Percentiles rank a stretch among this genome's conserved stretches.
These are phyloP conservation scores for Pelargonium australe DNA, from an alignment of 441 rosid genomes.

Conservation along the genomic window DNA sequence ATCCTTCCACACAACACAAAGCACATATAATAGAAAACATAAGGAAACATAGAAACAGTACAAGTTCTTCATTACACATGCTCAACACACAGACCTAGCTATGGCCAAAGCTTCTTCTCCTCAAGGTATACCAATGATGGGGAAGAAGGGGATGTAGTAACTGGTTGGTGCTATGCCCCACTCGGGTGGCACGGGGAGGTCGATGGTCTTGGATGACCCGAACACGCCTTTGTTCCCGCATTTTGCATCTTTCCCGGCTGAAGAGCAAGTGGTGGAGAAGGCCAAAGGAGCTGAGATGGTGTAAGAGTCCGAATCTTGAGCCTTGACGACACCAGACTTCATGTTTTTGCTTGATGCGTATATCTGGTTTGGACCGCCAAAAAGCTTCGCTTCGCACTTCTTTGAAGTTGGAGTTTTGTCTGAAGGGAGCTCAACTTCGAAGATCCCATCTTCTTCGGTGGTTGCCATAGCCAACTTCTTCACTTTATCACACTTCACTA, in stretches of 20 bases:
- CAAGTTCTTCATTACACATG: too few species aligned
- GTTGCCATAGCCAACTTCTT: conserved; percentile 37
- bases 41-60: too few species aligned
- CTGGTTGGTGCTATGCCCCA: conserved; percentile 93
- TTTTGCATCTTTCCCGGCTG: conserved; percentile 19
- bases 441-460: conserved; percentile 44
- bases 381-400: conserved; percentile 50
- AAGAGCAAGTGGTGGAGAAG: conserved; percentile 50
- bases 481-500: conserved; percentile 51
- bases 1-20: too few species aligned
- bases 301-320: conserved; percentile 25
- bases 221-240: conserved; percentile 16
- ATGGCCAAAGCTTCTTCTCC: neutral
- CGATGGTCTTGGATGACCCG: conserved; percentile 57
- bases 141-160: conserved; percentile 64
- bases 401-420: conserved; percentile 9
- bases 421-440: conserved; percentile 48
- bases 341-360: conserved; percentile 38
- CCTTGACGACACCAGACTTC: conserved; percentile 41
- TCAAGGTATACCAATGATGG: conserved; percentile 83
- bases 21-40: too few species aligned
- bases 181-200: conserved; percentile 70
- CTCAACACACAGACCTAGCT: too few species aligned
- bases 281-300: conserved; percentile 50
- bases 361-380: conserved; percentile 53